phyloP scores from a whole-genome alignment of 2,329 filamentous ascomycete genomes.

The Graphilbum fragrans region DNA sequence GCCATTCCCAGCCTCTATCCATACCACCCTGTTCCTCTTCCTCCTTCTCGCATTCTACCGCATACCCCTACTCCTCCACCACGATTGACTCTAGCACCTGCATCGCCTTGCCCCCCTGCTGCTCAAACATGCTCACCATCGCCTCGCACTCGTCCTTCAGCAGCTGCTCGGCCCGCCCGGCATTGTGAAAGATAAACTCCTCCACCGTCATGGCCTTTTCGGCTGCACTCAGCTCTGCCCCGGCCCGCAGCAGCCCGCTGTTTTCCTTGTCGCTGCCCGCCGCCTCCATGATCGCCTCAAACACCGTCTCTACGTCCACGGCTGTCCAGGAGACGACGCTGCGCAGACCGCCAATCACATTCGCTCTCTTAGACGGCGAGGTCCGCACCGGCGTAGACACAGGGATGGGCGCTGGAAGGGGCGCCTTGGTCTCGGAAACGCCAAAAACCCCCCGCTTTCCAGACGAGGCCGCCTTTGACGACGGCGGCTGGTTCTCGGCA shows the following conservation, averaged over 20 bases:
- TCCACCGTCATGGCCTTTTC: slow-evolving; percentile 90
- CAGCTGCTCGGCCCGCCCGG: slow-evolving; percentile 65
- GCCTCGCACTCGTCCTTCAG: slow-evolving; percentile 72
- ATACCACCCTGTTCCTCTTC: neutral
- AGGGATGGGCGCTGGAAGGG: too few relatives aligned
- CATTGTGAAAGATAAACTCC: slow-evolving; percentile 81
- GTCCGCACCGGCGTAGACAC: slow-evolving; percentile 30
- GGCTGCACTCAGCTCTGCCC: slow-evolving; percentile 52
- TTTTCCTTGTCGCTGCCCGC: slow-evolving; percentile 30
- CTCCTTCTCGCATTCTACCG: neutral
- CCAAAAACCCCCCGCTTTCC: slow-evolving; percentile 35
- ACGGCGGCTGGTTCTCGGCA: slow-evolving; percentile 68
- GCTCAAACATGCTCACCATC: slow-evolving; percentile 73
- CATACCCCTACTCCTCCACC: slow-evolving; percentile 22
- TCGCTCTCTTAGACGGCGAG: slow-evolving; percentile 49
- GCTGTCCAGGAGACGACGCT: slow-evolving; percentile 56
- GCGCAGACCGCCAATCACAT: slow-evolving; percentile 41
- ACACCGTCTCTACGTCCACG: slow-evolving; percentile 63
- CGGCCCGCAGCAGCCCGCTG: slow-evolving; percentile 41
- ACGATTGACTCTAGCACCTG: slow-evolving; percentile 62
- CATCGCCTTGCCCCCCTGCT: slow-evolving; percentile 69
- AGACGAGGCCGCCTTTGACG: slow-evolving; percentile 43
- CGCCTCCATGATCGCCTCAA: slow-evolving; percentile 21
- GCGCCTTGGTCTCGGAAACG: slow-evolving; percentile 12
- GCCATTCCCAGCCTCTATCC: too few relatives aligned